Base-by-base conservation (phyloP, 768 basidiomycete genomes). In the Gloeopeniophorella convolvens region DNA sequence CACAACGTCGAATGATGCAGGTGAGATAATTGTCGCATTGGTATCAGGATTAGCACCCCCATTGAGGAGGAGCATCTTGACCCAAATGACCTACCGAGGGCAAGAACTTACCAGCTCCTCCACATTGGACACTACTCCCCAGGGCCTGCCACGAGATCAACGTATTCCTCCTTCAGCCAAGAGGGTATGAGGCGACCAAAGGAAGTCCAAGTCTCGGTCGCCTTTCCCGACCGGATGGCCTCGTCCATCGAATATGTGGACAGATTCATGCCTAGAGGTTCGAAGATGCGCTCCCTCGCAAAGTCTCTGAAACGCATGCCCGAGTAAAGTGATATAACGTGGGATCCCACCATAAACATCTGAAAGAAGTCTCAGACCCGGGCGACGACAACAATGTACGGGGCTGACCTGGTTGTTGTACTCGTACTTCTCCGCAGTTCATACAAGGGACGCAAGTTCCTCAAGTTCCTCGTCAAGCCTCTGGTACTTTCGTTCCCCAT, bases 61-160 rank as follows among this genome's bases (percentile, higher is more conserved):
- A 43, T 66, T 63, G 20, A 76, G 60, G 27, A 35, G 32, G 23
- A 71, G 63, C 39, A 59, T 51, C 5, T 57, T 54, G 5, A 71
- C 50, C 75, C 75, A 77, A 49, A 65, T 63, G 10, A 63, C 55
- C 74, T 76, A 51, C 6, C 33, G 34, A 31, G n/a, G 30, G n/a
- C 16, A 15, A 21, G 31, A 3, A 54, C 70, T 7, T 33, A 71
- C 75, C 69, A 77, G 65, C 35, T 77, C 75, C 15, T 66, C 49
- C 0, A 63, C 65, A 21, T 54, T 72, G 27, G 74, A 71, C 24
- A 74, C 71, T 16, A 76, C 35, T 1, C 73, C 75, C 70, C 72
- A 0, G 73, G 51, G 6, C 73, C 72, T 2, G 69, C 68, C 12
- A 59, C 54, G 13, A 65, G 24, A 0, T 61, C 56, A 5, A 51